These are phyloP conservation scores for Kazachstania psychrophila DNA, from an alignment of 805 yeast genomes.

Conservation along the genomic window DNA sequence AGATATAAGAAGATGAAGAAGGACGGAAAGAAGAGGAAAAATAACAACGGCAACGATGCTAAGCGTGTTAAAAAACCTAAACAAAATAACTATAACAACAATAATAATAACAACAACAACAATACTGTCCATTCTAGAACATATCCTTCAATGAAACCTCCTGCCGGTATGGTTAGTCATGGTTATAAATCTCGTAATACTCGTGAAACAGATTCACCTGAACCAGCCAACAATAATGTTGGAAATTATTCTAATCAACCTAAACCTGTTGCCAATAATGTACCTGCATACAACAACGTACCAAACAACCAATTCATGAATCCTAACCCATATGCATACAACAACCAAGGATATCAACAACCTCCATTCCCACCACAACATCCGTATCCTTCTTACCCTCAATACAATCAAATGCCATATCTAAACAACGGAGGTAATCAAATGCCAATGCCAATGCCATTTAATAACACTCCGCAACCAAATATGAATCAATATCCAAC, in stretches of 20 bases:
- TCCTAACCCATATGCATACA: background rate
- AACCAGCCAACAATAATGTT: background rate
- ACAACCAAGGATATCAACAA: slow-evolving; percentile 2
- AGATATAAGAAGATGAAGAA: slow-evolving; percentile 57
- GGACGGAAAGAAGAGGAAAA: slow-evolving; percentile 43
- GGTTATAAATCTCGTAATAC: slow-evolving; percentile 8
- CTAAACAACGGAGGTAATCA: background rate
- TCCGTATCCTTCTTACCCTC: too few species aligned
- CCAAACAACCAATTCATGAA: background rate
- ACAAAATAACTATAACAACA: background rate
- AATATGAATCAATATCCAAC: background rate
- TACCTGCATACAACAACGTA: too few species aligned
- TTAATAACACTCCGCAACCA: slow-evolving; percentile 1
- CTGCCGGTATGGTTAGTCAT: slow-evolving; percentile 8
- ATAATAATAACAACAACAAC: background rate
- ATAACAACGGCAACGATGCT: slow-evolving; percentile 13
- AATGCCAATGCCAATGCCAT: too few species aligned
- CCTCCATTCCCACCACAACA: background rate
- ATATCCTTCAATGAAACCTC: slow-evolving; percentile 11
- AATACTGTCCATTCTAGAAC: background rate
- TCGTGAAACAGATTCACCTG: slow-evolving; percentile 4
- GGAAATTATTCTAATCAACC: too few species aligned
- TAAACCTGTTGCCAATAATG: background rate
- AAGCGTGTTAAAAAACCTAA: slow-evolving; percentile 3
- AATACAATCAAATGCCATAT: background rate